Conservation (phyloP, 257 asterid species). For the Scutellaria baicalensis region DNA sequence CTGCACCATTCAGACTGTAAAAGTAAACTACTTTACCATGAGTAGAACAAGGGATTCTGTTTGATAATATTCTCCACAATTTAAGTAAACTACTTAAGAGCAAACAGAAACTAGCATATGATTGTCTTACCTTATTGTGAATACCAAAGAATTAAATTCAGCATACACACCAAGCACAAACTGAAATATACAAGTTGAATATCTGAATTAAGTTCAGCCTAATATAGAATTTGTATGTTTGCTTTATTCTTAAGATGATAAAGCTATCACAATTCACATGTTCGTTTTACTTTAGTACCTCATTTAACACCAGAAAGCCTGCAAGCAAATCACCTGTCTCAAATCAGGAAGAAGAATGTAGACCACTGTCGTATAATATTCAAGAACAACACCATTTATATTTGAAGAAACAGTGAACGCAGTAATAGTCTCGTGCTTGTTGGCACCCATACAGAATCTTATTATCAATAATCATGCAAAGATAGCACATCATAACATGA, state of each 20-base stretch:
- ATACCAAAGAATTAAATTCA: neutral
- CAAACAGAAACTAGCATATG: slow-evolving; percentile 2
- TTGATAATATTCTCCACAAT: slow-evolving; percentile 4
- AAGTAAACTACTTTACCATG: slow-evolving; percentile 57
- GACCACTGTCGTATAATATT: neutral
- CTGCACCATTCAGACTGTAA: slow-evolving; percentile 98
- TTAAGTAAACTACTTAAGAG: neutral
- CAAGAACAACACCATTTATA: neutral
- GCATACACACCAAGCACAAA: slow-evolving; percentile 6
- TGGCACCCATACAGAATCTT: neutral
- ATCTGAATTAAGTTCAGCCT: neutral
- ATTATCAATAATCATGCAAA: neutral
- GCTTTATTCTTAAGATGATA: neutral
- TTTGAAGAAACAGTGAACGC: neutral
- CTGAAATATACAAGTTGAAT: neutral
- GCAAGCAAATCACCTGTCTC: neutral
- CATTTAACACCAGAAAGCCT: neutral
- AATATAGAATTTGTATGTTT: neutral
- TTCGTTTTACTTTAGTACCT: neutral
- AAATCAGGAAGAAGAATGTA: neutral
- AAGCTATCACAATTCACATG: neutral
- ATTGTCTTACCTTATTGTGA: neutral
- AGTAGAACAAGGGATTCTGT: slow-evolving; percentile 15
- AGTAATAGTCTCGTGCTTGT: neutral
- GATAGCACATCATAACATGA: neutral